A percentile compares a stretch with the other conserved stretches of the same genome.
These are phyloP conservation scores for Anaeromyces robustus DNA, from an alignment of 192 early-diverging fungal species.

Conservation along the genomic window DNA sequence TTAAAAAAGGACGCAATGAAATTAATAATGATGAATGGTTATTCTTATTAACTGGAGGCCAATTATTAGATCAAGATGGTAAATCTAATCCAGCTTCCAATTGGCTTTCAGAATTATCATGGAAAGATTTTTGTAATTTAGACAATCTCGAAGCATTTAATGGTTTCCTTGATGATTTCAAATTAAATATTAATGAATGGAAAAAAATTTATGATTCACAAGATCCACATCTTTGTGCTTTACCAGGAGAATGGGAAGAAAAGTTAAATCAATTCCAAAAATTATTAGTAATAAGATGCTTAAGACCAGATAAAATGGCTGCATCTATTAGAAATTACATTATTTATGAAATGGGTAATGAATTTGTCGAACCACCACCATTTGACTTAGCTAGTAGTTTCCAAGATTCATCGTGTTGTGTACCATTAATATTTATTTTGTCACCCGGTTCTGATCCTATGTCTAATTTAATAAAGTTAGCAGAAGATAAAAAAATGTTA, in stretches of 20 bases:
- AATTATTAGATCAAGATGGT: neutral
- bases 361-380: constrained; percentile 41
- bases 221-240: constrained; percentile 16
- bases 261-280: constrained; percentile 26
- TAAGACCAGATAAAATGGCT: constrained; percentile 39
- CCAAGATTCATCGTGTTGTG: constrained; percentile 25
- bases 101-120: constrained; percentile 33
- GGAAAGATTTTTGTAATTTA: constrained; percentile 29
- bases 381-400: constrained; percentile 44
- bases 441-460: constrained; percentile 46
- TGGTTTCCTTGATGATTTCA: constrained; percentile 17
- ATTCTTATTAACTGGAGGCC: constrained; percentile 36
- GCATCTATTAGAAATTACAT: constrained; percentile 28
- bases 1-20: neutral
- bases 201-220: constrained; percentile 26
- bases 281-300: constrained; percentile 24
- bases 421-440: constrained; percentile 37
- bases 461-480: constrained; percentile 32
- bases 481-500: constrained; percentile 36
- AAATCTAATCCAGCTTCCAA: neutral
- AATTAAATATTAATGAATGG: constrained; percentile 19
- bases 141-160: constrained; percentile 18
- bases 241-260: constrained; percentile 19
- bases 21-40: constrained; percentile 23
- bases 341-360: constrained; percentile 34